Evolutionary conservation across 1,284 basidiomycete species (phyloP).

Genomic region (Malassezia restricta): DNA sequence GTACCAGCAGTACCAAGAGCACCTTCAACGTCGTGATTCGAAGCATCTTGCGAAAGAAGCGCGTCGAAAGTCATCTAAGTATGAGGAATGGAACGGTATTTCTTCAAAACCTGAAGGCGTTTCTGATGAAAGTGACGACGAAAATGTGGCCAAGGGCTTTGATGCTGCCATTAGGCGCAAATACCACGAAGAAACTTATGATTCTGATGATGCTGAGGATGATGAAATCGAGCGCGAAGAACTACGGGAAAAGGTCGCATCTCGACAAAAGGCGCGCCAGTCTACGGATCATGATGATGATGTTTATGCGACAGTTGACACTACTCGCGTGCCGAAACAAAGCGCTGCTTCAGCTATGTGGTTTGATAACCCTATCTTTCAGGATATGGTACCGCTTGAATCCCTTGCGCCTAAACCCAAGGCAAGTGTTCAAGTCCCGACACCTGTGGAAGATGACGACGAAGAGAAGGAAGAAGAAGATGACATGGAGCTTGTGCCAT

Average conservation of each 20-base stretch:
- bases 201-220: constrained; percentile 49
- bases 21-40: constrained; percentile 69
- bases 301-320: not conserved
- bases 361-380: constrained; percentile 92
- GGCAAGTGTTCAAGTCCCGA: constrained; percentile 49
- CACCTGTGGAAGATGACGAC: constrained; percentile 32
- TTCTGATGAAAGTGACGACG: constrained; percentile 42
- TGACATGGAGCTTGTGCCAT: constrained; percentile 36
- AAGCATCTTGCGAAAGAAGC: constrained; percentile 81
- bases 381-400: constrained; percentile 55
- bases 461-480: constrained; percentile 42
- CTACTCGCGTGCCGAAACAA: constrained; percentile 12
- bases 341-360: constrained; percentile 59
- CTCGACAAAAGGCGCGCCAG: not conserved
- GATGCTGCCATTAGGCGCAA: constrained; percentile 60
- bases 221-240: constrained; percentile 44
- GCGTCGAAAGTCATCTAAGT: constrained; percentile 57
- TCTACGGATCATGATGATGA: not conserved
- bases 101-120: constrained; percentile 20
- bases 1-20: constrained; percentile 75
- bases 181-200: constrained; percentile 52
- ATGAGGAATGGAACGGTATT: constrained; percentile 43
- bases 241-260: not conserved
- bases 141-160: constrained; percentile 54
- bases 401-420: constrained; percentile 20